Conservation (phyloP, 768 basidiomycete species). For the Phaffia tasmanica region DNA sequence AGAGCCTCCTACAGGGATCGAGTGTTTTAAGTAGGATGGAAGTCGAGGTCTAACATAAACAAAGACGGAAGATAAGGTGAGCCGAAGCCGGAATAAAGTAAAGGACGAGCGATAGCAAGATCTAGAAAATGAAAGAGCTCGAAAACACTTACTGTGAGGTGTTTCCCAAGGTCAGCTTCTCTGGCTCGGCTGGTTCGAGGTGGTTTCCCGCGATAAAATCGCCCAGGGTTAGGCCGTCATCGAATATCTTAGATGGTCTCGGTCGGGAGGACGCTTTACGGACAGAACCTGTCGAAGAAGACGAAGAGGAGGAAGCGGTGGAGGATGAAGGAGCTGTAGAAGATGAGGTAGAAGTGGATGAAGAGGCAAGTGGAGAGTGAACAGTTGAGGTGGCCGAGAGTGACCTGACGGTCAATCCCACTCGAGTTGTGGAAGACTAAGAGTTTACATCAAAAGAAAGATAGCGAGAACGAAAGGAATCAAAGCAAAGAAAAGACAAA, state of each 20-base stretch:
- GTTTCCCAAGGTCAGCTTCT: constrained; percentile 51
- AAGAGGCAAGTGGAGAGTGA: constrained; percentile 6
- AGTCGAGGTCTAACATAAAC: constrained; percentile 56
- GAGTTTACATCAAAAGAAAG: not conserved
- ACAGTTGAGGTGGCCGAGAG: not conserved
- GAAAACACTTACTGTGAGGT: constrained; percentile 49
- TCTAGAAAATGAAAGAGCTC: not conserved
- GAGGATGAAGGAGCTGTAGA: constrained; percentile 9
- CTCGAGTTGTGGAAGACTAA: not conserved
- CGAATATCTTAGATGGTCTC: constrained; percentile 12
- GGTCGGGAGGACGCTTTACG: constrained; percentile 5
- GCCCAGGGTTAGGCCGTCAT: constrained; percentile 57
- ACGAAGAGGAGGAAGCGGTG: not conserved
- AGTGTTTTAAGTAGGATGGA: constrained; percentile 77
- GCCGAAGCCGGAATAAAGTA: constrained; percentile 27
- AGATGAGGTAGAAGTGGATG: not conserved
- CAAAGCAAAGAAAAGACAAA: not conserved
- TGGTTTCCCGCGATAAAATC: constrained; percentile 64
- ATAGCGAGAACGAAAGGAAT: not conserved
- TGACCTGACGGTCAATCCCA: too few species aligned
- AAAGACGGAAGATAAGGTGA: constrained; percentile 11
- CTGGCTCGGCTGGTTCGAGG: constrained; percentile 43
- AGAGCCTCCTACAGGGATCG: constrained; percentile 76
- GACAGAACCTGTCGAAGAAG: constrained; percentile 8
- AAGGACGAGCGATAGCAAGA: not conserved